Conservation (phyloP, 257 asterid genomes). For the Capsicum rhomboideum region DNA sequence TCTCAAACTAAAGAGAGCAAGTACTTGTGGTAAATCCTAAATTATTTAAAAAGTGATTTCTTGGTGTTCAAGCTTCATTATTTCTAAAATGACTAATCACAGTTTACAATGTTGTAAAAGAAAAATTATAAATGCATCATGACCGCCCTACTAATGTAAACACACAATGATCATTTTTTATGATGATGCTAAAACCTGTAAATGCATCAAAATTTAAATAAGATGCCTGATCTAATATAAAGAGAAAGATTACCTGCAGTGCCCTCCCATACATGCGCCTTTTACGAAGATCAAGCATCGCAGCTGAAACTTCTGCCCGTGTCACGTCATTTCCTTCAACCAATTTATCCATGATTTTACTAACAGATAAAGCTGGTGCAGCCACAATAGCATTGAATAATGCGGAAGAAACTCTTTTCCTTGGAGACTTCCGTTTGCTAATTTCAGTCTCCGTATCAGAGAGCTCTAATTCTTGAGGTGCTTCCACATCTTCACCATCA, state of each 20-base stretch:
- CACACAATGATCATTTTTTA: neutral
- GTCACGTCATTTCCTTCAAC: slow-evolving; percentile 61
- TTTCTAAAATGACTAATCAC: neutral
- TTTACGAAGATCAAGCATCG: slow-evolving; percentile 43
- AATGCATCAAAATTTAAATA: neutral
- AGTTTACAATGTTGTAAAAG: neutral
- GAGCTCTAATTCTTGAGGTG: slow-evolving; percentile 9
- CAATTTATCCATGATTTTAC: slow-evolving; percentile 52
- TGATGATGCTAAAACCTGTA: neutral
- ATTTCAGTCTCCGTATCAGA: slow-evolving; percentile 23
- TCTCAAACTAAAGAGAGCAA: neutral
- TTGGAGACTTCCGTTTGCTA: slow-evolving; percentile 11
- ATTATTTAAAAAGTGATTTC: neutral
- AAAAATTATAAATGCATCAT: neutral
- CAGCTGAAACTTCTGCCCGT: slow-evolving; percentile 17
- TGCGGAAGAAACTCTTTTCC: slow-evolving; percentile 12
- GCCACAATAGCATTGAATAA: slow-evolving; percentile 44
- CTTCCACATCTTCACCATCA: slow-evolving; percentile 10
- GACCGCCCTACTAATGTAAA: neutral
- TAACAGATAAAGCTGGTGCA: slow-evolving; percentile 25
- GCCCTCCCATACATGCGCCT: slow-evolving; percentile 47
- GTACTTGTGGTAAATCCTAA: neutral
- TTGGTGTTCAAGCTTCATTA: neutral
- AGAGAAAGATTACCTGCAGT: slow-evolving; percentile 46
- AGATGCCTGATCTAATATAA: neutral